Base-by-base conservation (phyloP, 306 rosid species). In the Arachis hypogaea region DNA sequence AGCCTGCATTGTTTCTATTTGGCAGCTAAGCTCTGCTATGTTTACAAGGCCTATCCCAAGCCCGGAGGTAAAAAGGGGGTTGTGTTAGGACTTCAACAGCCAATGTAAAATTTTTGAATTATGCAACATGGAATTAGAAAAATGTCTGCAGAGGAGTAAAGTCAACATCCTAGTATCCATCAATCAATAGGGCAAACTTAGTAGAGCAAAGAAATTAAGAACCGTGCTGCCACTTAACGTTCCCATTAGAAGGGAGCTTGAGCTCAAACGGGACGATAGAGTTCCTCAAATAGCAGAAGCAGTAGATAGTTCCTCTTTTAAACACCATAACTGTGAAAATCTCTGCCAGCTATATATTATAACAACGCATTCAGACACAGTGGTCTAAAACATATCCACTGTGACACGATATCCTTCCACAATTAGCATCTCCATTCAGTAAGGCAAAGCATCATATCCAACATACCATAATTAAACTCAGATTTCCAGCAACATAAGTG, bases 161-260 rank as follows among this genome's bases (percentile, higher is more conserved):
- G 66, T 77, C 45, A 50, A 54, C 49, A 77, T 30, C 72, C 40
- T 70, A 69, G 52, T 33, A 58, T 77, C 70, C 59, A 51, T 6
- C 16, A 22, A 42, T 40, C 36, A 61, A 77, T 40, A 69, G 55
- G 42, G 65, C 22, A 7, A 59, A 59, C 18, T 12, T 40, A 44
- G 49, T 75, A 59, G 16, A 46, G 68, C 57, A 69, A 61, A 50
- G 46, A 54, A 59, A 68, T 50, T 65, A 69, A 60, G 29, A 68
- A 29, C 55, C 10, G 6, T 18, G 18, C 52, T 46, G 60, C 66
- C 66, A 58, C n/a, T 14, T 14, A 36, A 45, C 10, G 52, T 66
- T 75, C n/a, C 10, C 6, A 56, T 47, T 60, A 76, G 57, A 47
- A 12, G 62, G 62, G 63, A 68, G 46, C 16, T 62, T 70, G 63